Evolutionary conservation across 768 basidiomycete genomes (phyloP).

Genomic region (Hygrocybe punicea): DNA sequence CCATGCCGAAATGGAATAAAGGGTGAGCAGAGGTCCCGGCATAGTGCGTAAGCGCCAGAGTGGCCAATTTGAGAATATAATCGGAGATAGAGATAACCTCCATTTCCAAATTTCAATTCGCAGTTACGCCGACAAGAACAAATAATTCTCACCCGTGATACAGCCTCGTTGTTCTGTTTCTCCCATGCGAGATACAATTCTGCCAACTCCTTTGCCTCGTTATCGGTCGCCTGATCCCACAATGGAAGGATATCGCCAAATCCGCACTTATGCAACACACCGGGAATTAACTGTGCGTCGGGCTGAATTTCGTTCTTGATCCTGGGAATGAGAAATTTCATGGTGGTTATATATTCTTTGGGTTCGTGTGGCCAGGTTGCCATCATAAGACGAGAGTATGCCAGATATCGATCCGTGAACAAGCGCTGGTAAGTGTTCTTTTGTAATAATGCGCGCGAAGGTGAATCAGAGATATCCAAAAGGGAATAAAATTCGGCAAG

Average conservation of each 20-base stretch:
- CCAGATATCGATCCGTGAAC: conserved; percentile 13
- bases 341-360: conserved; percentile 12
- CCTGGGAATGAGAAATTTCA: conserved; percentile 17
- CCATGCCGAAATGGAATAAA: conserved; percentile 17
- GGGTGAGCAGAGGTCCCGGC: conserved; percentile 3
- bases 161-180: conserved; percentile 18
- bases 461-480: conserved; percentile 14
- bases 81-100: too few relatives aligned
- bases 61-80: neutral
- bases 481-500: conserved; percentile 12
- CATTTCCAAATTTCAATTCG: neutral
- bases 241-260: conserved; percentile 3
- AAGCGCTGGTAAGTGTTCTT: conserved; percentile 18
- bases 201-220: conserved; percentile 15
- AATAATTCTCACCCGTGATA: conserved; percentile 12
- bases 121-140: neutral
- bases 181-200: conserved; percentile 16
- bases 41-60: conserved; percentile 10
- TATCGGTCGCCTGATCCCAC: conserved; percentile 10
- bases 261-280: neutral
- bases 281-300: conserved; percentile 11
- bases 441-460: conserved; percentile 8
- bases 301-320: conserved; percentile 19
- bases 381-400: conserved; percentile 12
- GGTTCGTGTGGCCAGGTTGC: conserved; percentile 9